A percentile compares a stretch with the other conserved stretches of the same genome.
phyloP scores from a whole-genome alignment of 495 filamentous ascomycete species.

The Neurospora discreta region DNA sequence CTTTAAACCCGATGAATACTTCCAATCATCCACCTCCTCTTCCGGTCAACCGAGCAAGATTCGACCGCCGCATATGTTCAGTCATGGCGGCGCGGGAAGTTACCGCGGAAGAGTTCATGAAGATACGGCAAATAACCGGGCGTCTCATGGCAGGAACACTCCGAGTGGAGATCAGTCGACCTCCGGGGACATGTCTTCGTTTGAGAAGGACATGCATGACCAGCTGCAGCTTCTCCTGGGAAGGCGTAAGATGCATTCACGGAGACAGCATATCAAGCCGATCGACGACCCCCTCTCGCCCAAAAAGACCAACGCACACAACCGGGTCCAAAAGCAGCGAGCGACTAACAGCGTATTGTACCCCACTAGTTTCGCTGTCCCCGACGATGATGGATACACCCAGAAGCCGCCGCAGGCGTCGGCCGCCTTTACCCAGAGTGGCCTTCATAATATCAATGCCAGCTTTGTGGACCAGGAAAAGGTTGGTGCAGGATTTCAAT shows the following conservation, averaged over 20 bases:
- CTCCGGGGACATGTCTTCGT: slow-evolving; percentile 9
- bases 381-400: slow-evolving; percentile 22
- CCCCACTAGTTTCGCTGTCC: slow-evolving; percentile 39
- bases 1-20: neutral
- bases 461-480: slow-evolving; percentile 36
- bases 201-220: slow-evolving; percentile 13
- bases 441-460: slow-evolving; percentile 67
- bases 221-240: slow-evolving; percentile 17
- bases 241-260: neutral
- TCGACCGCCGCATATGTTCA: neutral
- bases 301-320: neutral
- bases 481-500: slow-evolving; percentile 22
- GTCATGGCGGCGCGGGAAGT: slow-evolving; percentile 4
- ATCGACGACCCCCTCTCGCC: slow-evolving; percentile 1
- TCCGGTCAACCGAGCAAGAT: neutral
- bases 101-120: neutral
- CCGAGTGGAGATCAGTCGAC: slow-evolving; percentile 16
- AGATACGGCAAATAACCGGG: slow-evolving; percentile 1
- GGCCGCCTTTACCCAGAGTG: slow-evolving; percentile 41
- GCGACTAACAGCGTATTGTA: slow-evolving; percentile 23
- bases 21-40: neutral
- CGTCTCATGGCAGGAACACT: slow-evolving; percentile 1
- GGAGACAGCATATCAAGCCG: neutral
- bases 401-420: slow-evolving; percentile 7
- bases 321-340: slow-evolving; percentile 6